phyloP scores from a whole-genome alignment of 1,284 basidiomycete species.

The Fomitiporia mediterranea region DNA sequence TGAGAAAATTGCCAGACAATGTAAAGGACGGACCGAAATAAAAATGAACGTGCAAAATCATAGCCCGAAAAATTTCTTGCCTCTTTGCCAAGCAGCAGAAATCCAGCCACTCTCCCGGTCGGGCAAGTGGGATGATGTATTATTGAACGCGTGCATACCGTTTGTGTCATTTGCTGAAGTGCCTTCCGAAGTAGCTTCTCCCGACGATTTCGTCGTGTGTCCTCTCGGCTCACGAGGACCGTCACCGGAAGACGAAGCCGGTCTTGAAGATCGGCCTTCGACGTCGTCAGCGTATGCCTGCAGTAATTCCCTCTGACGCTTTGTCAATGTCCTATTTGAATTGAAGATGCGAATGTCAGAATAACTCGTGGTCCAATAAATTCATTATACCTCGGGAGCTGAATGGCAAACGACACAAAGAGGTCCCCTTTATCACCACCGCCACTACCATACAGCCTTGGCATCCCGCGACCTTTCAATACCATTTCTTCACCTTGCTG shows the following conservation, averaged over 20 bases:
- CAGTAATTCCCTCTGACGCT: constrained; percentile 81
- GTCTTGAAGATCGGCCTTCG: constrained; percentile 54
- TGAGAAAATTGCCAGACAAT: constrained; percentile 20
- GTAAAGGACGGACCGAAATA: constrained; percentile 33
- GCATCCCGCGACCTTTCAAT: constrained; percentile 84
- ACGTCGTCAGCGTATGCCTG: constrained; percentile 92
- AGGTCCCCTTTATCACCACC: constrained; percentile 82
- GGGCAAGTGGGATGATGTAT: constrained; percentile 44
- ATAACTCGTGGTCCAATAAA: constrained; percentile 21
- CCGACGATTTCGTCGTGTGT: constrained; percentile 27
- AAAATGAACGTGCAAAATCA: constrained; percentile 51
- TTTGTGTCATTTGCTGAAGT: constrained; percentile 42
- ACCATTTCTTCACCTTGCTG: constrained; percentile 98
- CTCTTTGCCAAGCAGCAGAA: constrained; percentile 60
- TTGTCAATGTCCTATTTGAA: constrained; percentile 64
- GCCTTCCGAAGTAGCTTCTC: constrained; percentile 23
- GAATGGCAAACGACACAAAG: constrained; percentile 85
- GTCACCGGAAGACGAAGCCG: constrained; percentile 23
- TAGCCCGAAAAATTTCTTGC: constrained; percentile 64
- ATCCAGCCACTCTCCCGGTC: constrained; percentile 52
- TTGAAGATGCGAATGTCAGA: constrained; percentile 13
- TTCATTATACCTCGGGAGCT: constrained; percentile 78
- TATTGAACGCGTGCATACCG: constrained; percentile 69
- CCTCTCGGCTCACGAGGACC: constrained; percentile 26
- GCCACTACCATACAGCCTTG: constrained; percentile 58